Base-by-base conservation (phyloP, 305 asterid species). In the Fraxinus baroniana region DNA sequence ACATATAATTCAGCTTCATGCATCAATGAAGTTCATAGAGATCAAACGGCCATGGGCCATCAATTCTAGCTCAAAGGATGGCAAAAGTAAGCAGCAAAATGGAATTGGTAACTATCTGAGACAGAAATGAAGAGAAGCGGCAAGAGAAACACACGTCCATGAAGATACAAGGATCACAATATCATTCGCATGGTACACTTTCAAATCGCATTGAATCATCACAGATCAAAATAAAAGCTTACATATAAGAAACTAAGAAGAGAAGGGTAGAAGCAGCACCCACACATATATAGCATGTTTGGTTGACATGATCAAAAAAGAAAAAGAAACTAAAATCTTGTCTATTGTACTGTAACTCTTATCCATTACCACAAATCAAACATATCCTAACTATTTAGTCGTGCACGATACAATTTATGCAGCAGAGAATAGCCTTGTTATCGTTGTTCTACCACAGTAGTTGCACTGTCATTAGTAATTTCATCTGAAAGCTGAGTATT, bases 401-500 rank as follows among this genome's bases (percentile, higher is more conserved):
- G 32, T 78, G 72, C 64, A 30, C 20, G 24, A 24, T 79, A 76
- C 41, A 57, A 20, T 71, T 71, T 35, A 44, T 20, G 60, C 22
- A 28, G 76, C 70, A 24, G 12, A 62, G 44, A 82, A 64, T 44
- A 13, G 22, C 37, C 39, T 70, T 76, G 20, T 35, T 52, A 79
- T 57, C 71, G 12, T 26, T 55, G 75, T 74, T 55, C 46, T 62
- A 22, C 30, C 26, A 73, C 55, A 64, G 73, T 37, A 72, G 83
- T 78, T 75, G 35, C 39, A 79, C 8, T 78, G 4, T 72, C 49
- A 74, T 24, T 10, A 37, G 44, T 55, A 71, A 20, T 20, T 75
- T 73, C 39, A 17, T 36, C 39, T 68, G 60, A 49, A 78, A 85
- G 85, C 60, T 12, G 57, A 71, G 24, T 44, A 17, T 24, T 7